phyloP scores from a whole-genome alignment of 768 basidiomycete genomes.

The Chlorophyllum brunneum region DNA sequence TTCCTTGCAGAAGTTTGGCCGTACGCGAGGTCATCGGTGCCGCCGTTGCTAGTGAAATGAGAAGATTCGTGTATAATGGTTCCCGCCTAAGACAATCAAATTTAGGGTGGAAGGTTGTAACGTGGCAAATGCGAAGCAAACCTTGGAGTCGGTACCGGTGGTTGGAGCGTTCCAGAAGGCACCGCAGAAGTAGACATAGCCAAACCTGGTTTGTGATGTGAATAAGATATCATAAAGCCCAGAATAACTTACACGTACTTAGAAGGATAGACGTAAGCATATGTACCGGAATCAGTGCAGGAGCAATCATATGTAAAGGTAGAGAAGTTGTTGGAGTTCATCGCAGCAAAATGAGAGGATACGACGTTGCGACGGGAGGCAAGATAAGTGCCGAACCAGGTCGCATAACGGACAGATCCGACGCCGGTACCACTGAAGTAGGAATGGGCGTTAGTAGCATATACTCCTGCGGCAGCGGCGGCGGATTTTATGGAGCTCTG shows the following conservation, averaged over 20 bases:
- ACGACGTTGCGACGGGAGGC: slow-evolving; percentile 33
- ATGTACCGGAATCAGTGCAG: slow-evolving; percentile 29
- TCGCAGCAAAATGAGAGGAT: slow-evolving; percentile 32
- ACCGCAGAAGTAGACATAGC: slow-evolving; percentile 40
- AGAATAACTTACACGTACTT: slow-evolving; percentile 18
- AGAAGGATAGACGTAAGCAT: slow-evolving; percentile 34
- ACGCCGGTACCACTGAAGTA: slow-evolving; percentile 31
- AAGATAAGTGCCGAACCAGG: slow-evolving; percentile 49
- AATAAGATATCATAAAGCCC: not conserved
- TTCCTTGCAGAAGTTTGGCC: slow-evolving; percentile 37
- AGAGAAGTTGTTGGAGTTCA: slow-evolving; percentile 29
- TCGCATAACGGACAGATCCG: slow-evolving; percentile 36
- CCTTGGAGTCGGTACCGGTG: slow-evolving; percentile 47
- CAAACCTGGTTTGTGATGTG: slow-evolving; percentile 23
- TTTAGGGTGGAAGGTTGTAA: not conserved
- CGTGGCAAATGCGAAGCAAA: slow-evolving; percentile 5
- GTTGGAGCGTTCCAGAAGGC: slow-evolving; percentile 44
- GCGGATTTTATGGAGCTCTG: slow-evolving; percentile 32
- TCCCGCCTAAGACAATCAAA: slow-evolving; percentile 20
- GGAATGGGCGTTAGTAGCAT: slow-evolving; percentile 30
- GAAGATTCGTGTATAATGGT: slow-evolving; percentile 40
- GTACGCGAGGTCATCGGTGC: slow-evolving; percentile 41
- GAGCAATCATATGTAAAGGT: slow-evolving; percentile 34
- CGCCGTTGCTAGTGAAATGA: slow-evolving; percentile 40
- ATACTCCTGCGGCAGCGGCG: slow-evolving; percentile 34